Evolutionary conservation across 129 eudicot genomes (phyloP).

Genomic region (Calendula officinalis): DNA sequence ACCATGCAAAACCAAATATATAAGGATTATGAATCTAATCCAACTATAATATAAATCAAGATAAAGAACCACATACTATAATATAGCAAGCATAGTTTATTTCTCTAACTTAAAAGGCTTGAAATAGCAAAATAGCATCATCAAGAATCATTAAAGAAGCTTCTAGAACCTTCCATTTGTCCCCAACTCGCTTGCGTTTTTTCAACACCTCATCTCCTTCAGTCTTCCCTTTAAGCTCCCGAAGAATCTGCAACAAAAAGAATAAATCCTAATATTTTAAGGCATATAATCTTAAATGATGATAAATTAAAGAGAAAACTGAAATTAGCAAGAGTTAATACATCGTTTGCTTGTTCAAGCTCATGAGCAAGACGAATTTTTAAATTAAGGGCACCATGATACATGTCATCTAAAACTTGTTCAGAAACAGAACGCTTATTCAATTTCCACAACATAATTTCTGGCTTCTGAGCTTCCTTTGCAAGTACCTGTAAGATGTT

Average conservation of each 20-base stretch:
- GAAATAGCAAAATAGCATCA: conserved; percentile 70
- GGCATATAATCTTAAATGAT: not conserved
- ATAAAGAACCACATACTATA: conserved; percentile 3
- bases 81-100: not conserved
- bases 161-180: conserved; percentile 51
- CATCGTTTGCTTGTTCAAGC: conserved; percentile 67
- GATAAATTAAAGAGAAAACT: not conserved
- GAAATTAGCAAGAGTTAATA: conserved; percentile 23
- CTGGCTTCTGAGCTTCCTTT: conserved; percentile 39
- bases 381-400: conserved; percentile 87
- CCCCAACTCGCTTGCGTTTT: conserved; percentile 31
- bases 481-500: conserved; percentile 46
- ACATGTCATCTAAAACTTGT: conserved; percentile 76
- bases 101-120: conserved; percentile 42
- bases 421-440: conserved; percentile 51
- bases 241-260: conserved; percentile 42
- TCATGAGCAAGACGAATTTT: conserved; percentile 57
- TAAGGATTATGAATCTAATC: not conserved
- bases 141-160: conserved; percentile 72
- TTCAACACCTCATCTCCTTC: conserved; percentile 36
- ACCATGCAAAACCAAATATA: conserved; percentile 11
- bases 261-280: not conserved
- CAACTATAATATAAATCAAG: not conserved
- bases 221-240: conserved; percentile 50
- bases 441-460: conserved; percentile 56